These are phyloP conservation scores for Auricularia cornea DNA, from an alignment of 768 basidiomycete species.

Conservation along the genomic window DNA sequence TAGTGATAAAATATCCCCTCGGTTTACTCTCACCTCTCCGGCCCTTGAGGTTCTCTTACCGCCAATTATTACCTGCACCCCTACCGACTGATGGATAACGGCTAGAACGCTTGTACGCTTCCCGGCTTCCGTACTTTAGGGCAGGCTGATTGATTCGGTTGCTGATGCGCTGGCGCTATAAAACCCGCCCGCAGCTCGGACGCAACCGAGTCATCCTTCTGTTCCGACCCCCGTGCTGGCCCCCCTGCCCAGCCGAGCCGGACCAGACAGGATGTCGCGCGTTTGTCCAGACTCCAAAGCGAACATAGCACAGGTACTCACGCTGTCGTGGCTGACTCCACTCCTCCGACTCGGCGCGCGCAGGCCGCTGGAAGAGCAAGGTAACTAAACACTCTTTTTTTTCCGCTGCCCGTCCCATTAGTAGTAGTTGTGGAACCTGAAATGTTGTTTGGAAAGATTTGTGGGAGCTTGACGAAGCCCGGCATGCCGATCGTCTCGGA, in stretches of 20 bases:
- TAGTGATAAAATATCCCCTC: too few species aligned
- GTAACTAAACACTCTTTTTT: neutral
- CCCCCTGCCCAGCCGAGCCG: neutral
- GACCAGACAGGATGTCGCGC: neutral
- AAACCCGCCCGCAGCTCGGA: neutral
- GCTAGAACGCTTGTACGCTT: too few species aligned
- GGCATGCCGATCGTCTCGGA: neutral
- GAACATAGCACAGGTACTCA: neutral
- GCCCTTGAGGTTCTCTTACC: too few species aligned
- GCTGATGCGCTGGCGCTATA: neutral
- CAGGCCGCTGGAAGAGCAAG: neutral
- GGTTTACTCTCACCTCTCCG: too few species aligned
- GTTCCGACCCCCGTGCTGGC: neutral
- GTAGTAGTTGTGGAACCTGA: neutral
- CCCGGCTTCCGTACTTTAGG: neutral
- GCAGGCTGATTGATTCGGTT: neutral
- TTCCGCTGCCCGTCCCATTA: neutral
- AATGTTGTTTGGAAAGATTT: neutral
- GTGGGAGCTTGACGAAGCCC: neutral
- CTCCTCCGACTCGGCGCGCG: neutral
- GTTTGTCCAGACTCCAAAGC: neutral
- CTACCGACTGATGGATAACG: too few species aligned
- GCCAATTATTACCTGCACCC: too few species aligned
- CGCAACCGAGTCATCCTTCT: neutral
- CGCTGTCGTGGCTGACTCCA: neutral